Evolutionary conservation across 2,329 filamentous ascomycete species (phyloP).

Genomic region (Talaromyces sp.): DNA sequence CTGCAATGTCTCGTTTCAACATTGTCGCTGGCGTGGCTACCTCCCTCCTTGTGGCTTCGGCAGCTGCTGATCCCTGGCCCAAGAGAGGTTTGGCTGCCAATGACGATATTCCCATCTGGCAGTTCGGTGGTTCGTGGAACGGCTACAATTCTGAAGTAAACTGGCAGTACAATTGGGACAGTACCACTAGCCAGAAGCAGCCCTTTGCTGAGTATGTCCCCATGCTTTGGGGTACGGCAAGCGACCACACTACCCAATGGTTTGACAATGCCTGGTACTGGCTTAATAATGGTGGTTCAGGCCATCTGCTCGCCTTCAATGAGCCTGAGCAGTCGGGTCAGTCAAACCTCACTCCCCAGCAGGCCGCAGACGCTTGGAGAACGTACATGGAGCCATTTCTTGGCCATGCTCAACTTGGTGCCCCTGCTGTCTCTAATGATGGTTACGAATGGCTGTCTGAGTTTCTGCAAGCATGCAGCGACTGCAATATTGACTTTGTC

Average conservation of each 20-base stretch:
- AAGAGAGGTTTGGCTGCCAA: slow-evolving; percentile 17
- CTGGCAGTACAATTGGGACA: slow-evolving; percentile 51
- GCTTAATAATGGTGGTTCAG: slow-evolving; percentile 33
- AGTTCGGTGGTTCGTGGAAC: slow-evolving; percentile 15
- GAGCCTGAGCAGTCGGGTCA: slow-evolving; percentile 45
- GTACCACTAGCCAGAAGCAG: slow-evolving; percentile 32
- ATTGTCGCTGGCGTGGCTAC: slow-evolving; percentile 6
- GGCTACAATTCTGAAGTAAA: slow-evolving; percentile 3
- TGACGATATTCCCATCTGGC: slow-evolving; percentile 11
- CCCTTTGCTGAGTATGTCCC: slow-evolving; percentile 44
- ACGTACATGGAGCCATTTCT: slow-evolving; percentile 40
- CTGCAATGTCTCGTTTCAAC: not conserved
- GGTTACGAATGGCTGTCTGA: slow-evolving; percentile 43
- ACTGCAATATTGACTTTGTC: slow-evolving; percentile 43
- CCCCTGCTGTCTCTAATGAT: slow-evolving; percentile 44
- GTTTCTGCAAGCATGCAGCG: slow-evolving; percentile 41
- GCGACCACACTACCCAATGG: slow-evolving; percentile 35
- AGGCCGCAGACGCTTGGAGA: slow-evolving; percentile 39
- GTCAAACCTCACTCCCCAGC: slow-evolving; percentile 38
- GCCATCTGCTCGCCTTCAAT: slow-evolving; percentile 47
- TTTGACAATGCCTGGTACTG: slow-evolving; percentile 33
- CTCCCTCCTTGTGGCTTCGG: slow-evolving; percentile 2
- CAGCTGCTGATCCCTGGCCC: slow-evolving; percentile 13
- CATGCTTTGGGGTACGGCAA: slow-evolving; percentile 46
- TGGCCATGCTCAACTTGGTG: slow-evolving; percentile 41